These are phyloP conservation scores for Physcia stellaris DNA, from an alignment of 495 filamentous ascomycete genomes.

Conservation along the genomic window DNA sequence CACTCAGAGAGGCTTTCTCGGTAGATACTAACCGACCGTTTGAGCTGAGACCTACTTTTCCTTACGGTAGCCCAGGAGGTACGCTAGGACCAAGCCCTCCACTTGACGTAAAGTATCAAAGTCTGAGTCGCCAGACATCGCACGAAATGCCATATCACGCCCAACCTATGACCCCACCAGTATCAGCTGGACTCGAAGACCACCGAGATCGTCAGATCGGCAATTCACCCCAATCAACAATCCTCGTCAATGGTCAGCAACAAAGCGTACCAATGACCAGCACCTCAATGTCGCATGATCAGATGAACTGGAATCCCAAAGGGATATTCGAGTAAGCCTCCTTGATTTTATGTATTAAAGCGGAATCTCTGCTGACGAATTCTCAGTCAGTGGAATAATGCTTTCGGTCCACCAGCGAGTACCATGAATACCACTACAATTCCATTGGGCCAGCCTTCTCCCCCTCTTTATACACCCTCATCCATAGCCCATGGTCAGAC, in stretches of 20 bases:
- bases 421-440: conserved; percentile 3
- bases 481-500: conserved; percentile 24
- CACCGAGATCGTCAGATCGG: conserved; percentile 69
- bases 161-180: conserved; percentile 71
- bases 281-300: conserved; percentile 43
- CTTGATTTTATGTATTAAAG: conserved; percentile 1
- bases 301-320: conserved; percentile 76
- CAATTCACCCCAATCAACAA: conserved; percentile 61
- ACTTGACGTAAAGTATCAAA: conserved; percentile 29
- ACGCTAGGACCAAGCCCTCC: conserved; percentile 48
- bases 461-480: conserved; percentile 27
- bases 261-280: conserved; percentile 27
- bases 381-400: conserved; percentile 79
- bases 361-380: conserved; percentile 17
- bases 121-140: conserved; percentile 8
- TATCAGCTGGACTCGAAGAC: conserved; percentile 62
- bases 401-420: conserved; percentile 55
- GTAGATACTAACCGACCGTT: conserved; percentile 77
- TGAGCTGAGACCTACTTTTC: conserved; percentile 75
- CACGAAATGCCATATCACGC: conserved; percentile 29
- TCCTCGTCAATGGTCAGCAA: conserved; percentile 46
- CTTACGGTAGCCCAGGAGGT: conserved; percentile 66
- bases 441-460: conserved; percentile 23
- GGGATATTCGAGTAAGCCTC: conserved; percentile 80
- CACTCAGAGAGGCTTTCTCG: conserved; percentile 83